These are phyloP conservation scores for Obelidium mucronatum DNA, from an alignment of 192 early-diverging fungal species.

Conservation along the genomic window DNA sequence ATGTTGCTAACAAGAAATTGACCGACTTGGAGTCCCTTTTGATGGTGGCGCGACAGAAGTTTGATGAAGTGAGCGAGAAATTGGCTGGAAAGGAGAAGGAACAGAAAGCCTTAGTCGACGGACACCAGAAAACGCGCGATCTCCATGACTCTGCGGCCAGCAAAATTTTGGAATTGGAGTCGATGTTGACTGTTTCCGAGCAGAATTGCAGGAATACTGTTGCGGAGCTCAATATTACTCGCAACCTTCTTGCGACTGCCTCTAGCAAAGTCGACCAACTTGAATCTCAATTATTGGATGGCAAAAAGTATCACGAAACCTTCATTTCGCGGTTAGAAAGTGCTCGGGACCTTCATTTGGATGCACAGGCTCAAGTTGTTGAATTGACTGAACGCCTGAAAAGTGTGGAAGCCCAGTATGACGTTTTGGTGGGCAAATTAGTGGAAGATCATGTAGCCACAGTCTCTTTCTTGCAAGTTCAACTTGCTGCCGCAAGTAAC, in stretches of 20 bases:
- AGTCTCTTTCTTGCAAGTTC: not conserved
- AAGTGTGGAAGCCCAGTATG: slow-evolving; percentile 4
- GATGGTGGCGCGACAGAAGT: not conserved
- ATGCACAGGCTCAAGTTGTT: not conserved
- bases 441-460: not conserved
- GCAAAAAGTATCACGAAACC: slow-evolving; percentile 8
- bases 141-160: not conserved
- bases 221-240: not conserved
- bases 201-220: not conserved
- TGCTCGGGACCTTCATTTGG: not conserved
- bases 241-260: not conserved
- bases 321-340: not conserved
- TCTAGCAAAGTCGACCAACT: not conserved
- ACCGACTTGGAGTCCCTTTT: not conserved
- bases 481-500: not conserved
- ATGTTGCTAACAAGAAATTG: not conserved
- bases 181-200: not conserved
- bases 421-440: not conserved
- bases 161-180: not conserved
- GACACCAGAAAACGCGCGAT: not conserved
- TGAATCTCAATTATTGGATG: not conserved
- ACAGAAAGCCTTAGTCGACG: not conserved
- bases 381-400: slow-evolving; percentile 4
- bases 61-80: not conserved
- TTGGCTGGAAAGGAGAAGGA: not conserved